Conservation (phyloP, 1,139 yeast species). For the Candida buenavistaensis region DNA sequence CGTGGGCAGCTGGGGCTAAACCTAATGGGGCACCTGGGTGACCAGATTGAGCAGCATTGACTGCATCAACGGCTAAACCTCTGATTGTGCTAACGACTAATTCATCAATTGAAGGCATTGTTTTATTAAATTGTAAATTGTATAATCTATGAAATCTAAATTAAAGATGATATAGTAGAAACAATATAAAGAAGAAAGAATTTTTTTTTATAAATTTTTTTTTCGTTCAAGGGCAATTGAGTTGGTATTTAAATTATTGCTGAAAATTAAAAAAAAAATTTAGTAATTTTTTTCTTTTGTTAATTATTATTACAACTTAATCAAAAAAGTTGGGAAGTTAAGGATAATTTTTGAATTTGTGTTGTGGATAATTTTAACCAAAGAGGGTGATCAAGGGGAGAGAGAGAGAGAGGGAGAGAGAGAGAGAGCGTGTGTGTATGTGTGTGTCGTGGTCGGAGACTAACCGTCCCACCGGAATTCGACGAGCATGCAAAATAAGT, state of each 20-base stretch:
- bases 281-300: too few relatives aligned
- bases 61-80: slow-evolving; percentile 85
- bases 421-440: too few relatives aligned
- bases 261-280: too few relatives aligned
- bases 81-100: slow-evolving; percentile 88
- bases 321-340: too few relatives aligned
- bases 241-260: not conserved
- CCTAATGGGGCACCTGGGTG: slow-evolving; percentile 99
- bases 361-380: too few relatives aligned
- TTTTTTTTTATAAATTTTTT: not conserved
- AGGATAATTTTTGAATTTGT: too few relatives aligned
- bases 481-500: too few relatives aligned
- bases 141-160: not conserved
- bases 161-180: not conserved
- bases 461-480: not conserved
- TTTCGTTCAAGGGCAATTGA: slow-evolving; percentile 1
- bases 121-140: not conserved
- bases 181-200: slow-evolving; percentile 4
- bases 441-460: not conserved
- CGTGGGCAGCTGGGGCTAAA: slow-evolving; percentile 72
- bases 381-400: too few relatives aligned
- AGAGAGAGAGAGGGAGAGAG: too few relatives aligned
- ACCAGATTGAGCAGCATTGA: slow-evolving; percentile 89
- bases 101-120: slow-evolving; percentile 54
- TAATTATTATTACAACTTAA: too few relatives aligned